These are phyloP conservation scores for Maudiozyma serrabonitensis DNA, from an alignment of 805 yeast species.

Conservation along the genomic window DNA sequence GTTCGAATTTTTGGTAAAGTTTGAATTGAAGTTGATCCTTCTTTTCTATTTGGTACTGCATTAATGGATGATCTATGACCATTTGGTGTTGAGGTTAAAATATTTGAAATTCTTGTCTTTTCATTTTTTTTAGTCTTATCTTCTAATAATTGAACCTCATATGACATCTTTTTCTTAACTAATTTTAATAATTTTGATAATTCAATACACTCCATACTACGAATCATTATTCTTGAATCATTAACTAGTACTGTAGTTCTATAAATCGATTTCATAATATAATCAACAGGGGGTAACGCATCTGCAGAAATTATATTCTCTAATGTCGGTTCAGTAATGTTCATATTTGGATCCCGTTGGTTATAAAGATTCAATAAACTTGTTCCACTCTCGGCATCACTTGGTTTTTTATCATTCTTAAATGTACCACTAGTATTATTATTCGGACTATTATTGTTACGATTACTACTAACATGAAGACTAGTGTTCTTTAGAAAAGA, in stretches of 20 bases:
- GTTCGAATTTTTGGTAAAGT: background rate
- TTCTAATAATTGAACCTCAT: constrained; percentile 5
- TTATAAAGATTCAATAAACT: background rate
- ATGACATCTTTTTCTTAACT: constrained; percentile 11
- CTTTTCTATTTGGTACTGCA: background rate
- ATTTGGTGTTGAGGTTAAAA: background rate
- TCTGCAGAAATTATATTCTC: constrained; percentile 49
- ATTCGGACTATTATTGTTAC: too few species aligned
- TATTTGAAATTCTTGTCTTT: background rate
- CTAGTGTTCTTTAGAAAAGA: background rate
- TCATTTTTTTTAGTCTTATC: constrained; percentile 3
- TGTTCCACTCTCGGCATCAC: background rate
- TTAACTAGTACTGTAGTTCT: constrained; percentile 53
- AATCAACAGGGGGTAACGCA: constrained; percentile 46
- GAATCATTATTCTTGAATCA: constrained; percentile 50
- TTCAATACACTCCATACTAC: constrained; percentile 27
- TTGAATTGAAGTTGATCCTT: background rate
- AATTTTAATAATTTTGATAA: constrained; percentile 19
- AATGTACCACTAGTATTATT: too few species aligned
- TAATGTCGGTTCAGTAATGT: constrained; percentile 30
- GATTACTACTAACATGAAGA: background rate
- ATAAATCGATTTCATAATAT: constrained; percentile 47
- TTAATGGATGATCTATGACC: background rate
- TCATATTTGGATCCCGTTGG: background rate
- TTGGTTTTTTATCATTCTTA: background rate